Conservation (phyloP, 257 asterid species). For the Fraxinus excelsior region DNA sequence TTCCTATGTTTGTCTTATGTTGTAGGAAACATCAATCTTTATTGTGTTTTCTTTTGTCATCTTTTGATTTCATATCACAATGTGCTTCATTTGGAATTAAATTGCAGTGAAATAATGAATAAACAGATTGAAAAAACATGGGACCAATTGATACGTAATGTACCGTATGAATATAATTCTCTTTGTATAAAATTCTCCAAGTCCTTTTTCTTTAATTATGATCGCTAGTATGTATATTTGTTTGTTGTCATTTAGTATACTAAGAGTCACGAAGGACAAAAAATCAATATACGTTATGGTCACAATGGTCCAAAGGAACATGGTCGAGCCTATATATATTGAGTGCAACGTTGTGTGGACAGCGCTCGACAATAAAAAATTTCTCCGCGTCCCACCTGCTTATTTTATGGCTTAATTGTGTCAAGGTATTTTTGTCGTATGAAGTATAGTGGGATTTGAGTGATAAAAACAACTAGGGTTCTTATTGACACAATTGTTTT, state of each 20-base stretch:
- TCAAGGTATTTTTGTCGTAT: not conserved
- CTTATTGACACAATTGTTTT: not conserved
- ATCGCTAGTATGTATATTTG: not conserved
- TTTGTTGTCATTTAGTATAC: not conserved
- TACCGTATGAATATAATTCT: not conserved
- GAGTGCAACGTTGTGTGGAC: no score
- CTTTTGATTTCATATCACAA: slow-evolving; percentile 32
- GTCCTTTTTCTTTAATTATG: not conserved
- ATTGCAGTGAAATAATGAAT: no score
- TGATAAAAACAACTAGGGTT: not conserved
- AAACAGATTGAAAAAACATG: no score
- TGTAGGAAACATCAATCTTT: slow-evolving; percentile 28
- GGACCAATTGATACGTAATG: not conserved
- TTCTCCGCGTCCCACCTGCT: no score
- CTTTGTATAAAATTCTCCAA: not conserved
- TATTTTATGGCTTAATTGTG: not conserved
- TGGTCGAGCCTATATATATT: no score
- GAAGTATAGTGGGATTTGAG: not conserved
- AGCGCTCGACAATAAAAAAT: no score
- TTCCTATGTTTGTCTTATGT: slow-evolving; percentile 22
- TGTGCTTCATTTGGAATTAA: not conserved
- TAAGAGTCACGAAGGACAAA: not conserved
- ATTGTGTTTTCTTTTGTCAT: slow-evolving; percentile 20
- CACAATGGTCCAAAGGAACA: no score
- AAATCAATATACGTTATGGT: no score